phyloP scores from a whole-genome alignment of 345 rosid genomes.

The Populus simonii region DNA sequence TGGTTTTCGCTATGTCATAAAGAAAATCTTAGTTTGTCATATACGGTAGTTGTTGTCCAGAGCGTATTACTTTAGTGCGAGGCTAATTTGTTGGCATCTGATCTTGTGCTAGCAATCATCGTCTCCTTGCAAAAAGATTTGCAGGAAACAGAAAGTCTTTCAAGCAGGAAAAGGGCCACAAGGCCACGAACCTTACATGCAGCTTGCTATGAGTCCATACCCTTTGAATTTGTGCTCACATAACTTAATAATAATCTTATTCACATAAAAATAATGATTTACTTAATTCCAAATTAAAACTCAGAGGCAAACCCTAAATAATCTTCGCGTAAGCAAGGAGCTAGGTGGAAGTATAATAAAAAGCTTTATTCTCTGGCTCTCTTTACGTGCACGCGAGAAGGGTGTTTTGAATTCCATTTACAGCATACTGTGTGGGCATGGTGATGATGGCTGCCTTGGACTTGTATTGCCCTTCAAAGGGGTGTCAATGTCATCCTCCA shows the following conservation, averaged over 20 bases:
- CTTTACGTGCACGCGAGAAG: slow-evolving; percentile 39
- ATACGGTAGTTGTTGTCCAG: slow-evolving; percentile 4
- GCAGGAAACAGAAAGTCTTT: not conserved
- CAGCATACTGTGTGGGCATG: slow-evolving; percentile 13
- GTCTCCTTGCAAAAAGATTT: not conserved
- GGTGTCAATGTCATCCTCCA: too few species aligned
- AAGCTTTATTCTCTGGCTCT: not conserved
- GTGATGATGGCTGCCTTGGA: slow-evolving; percentile 25
- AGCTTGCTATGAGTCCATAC: too few species aligned
- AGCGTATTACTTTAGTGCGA: not conserved
- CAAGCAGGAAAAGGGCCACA: not conserved
- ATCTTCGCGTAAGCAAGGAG: too few species aligned
- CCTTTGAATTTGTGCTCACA: too few species aligned
- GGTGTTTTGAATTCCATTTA: slow-evolving; percentile 13
- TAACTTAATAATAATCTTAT: too few species aligned
- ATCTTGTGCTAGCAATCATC: not conserved
- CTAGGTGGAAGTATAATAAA: not conserved
- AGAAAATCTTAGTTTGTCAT: not conserved
- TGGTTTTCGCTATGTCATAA: not conserved
- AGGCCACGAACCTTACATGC: not conserved
- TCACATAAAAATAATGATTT: too few species aligned
- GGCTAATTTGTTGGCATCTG: not conserved
- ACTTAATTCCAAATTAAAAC: too few species aligned
- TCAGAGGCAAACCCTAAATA: too few species aligned
- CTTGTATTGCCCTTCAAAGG: not conserved